Percentiles rank a stretch among this genome's conserved stretches.
Conservation (phyloP, 192 early-diverging fungal genomes). For the Entomortierella beljakovae region DNA sequence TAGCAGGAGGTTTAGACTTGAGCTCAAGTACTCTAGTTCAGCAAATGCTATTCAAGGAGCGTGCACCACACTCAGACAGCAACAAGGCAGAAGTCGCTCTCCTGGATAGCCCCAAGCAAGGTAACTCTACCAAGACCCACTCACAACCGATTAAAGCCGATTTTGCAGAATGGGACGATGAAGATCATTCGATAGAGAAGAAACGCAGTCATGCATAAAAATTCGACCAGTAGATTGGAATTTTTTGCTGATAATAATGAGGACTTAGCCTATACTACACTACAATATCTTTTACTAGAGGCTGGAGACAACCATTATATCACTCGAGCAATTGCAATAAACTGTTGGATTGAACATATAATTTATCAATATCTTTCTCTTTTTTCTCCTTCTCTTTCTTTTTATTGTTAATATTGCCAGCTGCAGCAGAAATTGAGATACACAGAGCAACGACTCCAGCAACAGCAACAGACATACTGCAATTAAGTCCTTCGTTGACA, state of each 20-base stretch:
- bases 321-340: slow-evolving; percentile 15
- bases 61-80: slow-evolving; percentile 28
- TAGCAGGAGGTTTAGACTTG: slow-evolving; percentile 39
- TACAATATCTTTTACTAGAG: no score
- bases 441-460: background rate
- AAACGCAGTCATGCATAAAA: slow-evolving; percentile 20
- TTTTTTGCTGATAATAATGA: background rate
- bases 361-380: background rate
- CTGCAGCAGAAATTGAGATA: background rate
- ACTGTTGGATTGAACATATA: background rate
- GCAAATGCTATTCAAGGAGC: slow-evolving; percentile 50
- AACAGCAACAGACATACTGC: background rate
- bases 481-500: slow-evolving; percentile 13
- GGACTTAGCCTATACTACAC: no score
- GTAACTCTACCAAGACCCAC: slow-evolving; percentile 12
- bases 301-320: background rate
- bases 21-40: slow-evolving; percentile 53
- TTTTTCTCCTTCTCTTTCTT: background rate
- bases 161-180: slow-evolving; percentile 18
- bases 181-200: slow-evolving; percentile 4
- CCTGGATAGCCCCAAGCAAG: slow-evolving; percentile 19
- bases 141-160: background rate
- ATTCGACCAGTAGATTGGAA: background rate
- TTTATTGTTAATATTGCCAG: background rate
- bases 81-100: background rate